Base-by-base conservation (phyloP, 73 alveolate genomes). In the Stentor roeselii region DNA sequence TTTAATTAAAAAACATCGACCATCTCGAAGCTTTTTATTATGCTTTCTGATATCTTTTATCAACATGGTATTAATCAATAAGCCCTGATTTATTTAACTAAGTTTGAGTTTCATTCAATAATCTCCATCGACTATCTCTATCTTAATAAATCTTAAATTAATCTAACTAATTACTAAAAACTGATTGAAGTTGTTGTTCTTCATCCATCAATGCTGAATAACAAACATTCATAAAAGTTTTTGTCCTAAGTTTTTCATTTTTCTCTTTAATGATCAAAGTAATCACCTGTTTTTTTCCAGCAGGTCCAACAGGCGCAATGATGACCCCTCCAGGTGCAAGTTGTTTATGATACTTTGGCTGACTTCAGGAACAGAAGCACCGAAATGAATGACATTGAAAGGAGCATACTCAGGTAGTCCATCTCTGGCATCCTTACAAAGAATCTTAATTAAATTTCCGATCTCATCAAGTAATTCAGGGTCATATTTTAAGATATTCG, bases 351-450 rank as follows among this genome's bases (percentile, higher is more conserved):
- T 50, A 3, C 38, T 78, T 42, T 77, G 59, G 1, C 86, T 88
- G 61, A 88, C 75, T 30, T 74, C 80, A 3, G 75, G 86, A 0
- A 82, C 78, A 32, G 98, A 95, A 14, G 95, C 98, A 34, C 98
- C 98, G 41, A 92, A 95, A 93, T 92, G 98, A 37, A 94, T 92
- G 34, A 88, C 89, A 86, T 92, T 91, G 82, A 80, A 94, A 30
- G 97, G 98, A 14, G 92, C 96, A 42, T 89, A 37, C 60, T 92
- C 78, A 58, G 91, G 76, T 14, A 38, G 60, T 2, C 98, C 98
- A 21, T 84, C 78, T 76, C 98, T 84, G 3, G 97, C 98, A 87
- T 94, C 98, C 59, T 88, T 38, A n/a, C 78, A 67, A 2, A 67
- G 27, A 36, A 67, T 67, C 42, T 39, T 32, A 36, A 90, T 67